Conservation (phyloP, 208 protist species). For the Trichomonas vaginalis region DNA sequence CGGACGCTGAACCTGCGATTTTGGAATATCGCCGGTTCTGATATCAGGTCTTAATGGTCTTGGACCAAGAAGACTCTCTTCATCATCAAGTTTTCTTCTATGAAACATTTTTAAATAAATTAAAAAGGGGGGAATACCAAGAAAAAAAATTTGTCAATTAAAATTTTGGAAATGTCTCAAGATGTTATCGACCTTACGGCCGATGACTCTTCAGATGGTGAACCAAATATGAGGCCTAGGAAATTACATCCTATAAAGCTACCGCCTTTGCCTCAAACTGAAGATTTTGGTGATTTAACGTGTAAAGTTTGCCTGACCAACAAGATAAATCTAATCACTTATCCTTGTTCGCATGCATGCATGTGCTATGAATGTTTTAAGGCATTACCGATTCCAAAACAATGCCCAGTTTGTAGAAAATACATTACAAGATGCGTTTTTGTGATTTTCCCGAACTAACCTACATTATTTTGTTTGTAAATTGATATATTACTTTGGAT, state of each 20-base stretch:
- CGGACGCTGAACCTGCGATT: background rate
- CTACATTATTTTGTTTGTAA: too few relatives aligned
- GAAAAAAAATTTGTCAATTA: too few relatives aligned
- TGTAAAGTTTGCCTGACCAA: constrained; percentile 2
- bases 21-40: background rate
- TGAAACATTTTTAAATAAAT: too few relatives aligned
- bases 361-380: background rate
- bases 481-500: too few relatives aligned
- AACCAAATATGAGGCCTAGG: background rate
- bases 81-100: background rate
- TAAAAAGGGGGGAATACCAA: too few relatives aligned
- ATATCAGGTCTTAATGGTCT: background rate
- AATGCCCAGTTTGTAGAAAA: background rate
- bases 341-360: background rate
- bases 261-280: background rate
- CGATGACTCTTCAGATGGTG: background rate
- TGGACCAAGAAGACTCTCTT: background rate
- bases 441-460: background rate
- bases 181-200: background rate
- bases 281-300: background rate
- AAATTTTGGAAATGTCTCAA: background rate
- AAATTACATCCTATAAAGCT: background rate
- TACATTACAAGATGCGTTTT: background rate
- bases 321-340: background rate
- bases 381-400: background rate